Evolutionary conservation across 208 protist genomes (phyloP), one percentile per base, ranked within the genome.

Genomic region (Crithidia bombi): DNA sequence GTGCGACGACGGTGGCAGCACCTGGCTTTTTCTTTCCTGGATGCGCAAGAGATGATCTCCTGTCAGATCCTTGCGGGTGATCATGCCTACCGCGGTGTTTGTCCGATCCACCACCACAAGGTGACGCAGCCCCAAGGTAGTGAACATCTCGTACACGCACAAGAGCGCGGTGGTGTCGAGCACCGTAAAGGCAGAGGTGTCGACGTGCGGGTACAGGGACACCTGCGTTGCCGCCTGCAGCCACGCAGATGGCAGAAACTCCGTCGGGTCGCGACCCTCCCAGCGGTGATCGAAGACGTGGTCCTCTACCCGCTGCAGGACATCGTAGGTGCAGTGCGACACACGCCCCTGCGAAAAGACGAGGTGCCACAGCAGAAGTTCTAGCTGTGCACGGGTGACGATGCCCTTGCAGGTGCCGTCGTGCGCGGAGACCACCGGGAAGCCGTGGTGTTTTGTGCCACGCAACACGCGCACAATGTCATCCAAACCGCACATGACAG

Each of bases 51-150:
- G 73, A 28, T 67, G 56, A 58, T 87, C 82, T 2, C 66, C 67
- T 15, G 78, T 65, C 2, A 88, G 62, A 63, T 88, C 83, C 35
- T 84, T 85, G 43, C 83, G 83, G 26, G 83, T 88, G 50, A 88
- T 80, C 50, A 88, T 77, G 39, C 83, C 83, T 51, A 82, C 69
- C 21, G 75, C 72, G 38, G 69, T 67, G 61, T 88, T 88, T 14
- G 58, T 36, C 28, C 35, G 36, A 38, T 81, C 52, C 25, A 88
- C 83, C 28, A 88, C 83, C 7, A 83, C 71, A 6, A 85, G 46
- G 39, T 85, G 83, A 19, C 83, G 83, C 30, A 88, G 68, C 17
- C 83, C 83, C 11, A 88, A 66, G 2, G 71, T 79, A 23, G 67
- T 75, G 72, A 88, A 88, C 73, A 88, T 83, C 23, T 69, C 57